Base-by-base conservation (phyloP, 2,329 filamentous ascomycete species). In the Sphaerulina musiva region DNA sequence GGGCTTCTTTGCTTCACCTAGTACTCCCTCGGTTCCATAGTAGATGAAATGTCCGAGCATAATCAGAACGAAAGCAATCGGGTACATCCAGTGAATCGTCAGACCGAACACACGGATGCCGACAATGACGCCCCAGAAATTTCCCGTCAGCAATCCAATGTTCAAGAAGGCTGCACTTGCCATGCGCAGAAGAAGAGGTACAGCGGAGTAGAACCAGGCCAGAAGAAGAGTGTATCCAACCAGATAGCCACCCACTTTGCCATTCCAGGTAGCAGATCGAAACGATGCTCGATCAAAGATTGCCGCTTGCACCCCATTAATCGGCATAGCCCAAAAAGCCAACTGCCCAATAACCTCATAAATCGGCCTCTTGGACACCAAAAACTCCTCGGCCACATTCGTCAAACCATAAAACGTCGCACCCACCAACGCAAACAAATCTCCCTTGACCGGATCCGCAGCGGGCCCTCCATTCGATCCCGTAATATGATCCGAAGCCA, bases 121-220 rank as follows among this genome's bases (percentile, higher is more conserved):
- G 64, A 98, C 92, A 62, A 95, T 86, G 58, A 95, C 86, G 61
- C 90, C 91, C 93, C 93, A 98, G 75, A 97, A 97, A 74, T 95
- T 96, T 64, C 85, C 89, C 2, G 93, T 97, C 56, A 98, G 78
- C 61, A 98, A 77, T 6, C 87, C 92, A 66, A 97, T 95, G 72
- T 98, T 95, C 77, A 96, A 95, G 74, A 98, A 96, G 17, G 91
- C 92, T 2, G 93, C 93, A 12, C 83, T 87, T 29, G 87, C 87
- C 75, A 97, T 86, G 61, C 93, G 88, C 73, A 97, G 85, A 59
- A 98, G 80, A 51, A 97, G 74, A 0, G 93, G 93, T 0, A 87
- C 90, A 2, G 93, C 77, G 6, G 84, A 84, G 76, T 98, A 98
- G 74, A 98, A 98, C 56, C 93, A 74, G 51, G 80, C 77, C 20